Evolutionary conservation across 371 early-diverging fungal genomes (phyloP), one percentile per base, ranked within the genome.

Genomic region (Apophysomyces trapeziformis): DNA sequence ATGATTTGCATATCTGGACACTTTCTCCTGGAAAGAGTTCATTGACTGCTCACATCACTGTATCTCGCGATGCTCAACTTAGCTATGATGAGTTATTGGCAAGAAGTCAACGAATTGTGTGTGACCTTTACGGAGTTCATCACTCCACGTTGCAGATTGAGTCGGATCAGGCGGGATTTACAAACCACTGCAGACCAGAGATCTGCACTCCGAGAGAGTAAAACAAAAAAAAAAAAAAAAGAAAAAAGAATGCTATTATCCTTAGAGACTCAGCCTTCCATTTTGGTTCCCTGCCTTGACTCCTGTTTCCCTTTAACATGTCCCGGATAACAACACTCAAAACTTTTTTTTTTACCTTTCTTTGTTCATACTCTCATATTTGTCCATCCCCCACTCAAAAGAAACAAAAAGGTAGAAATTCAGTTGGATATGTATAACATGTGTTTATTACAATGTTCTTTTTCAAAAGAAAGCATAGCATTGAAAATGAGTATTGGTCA

Each of bases 1-100:
- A 91, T 65, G 90, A 90, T 65, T 70, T 92, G 37, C 91, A 91
- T 61, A 82, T 90, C 38, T 93, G 93, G 93, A 85, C 82, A 36
- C 73, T 93, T 67, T 90, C 91, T 0, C 82, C 88, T 21, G 93
- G 92, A 58, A 91, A 90, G 64, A 68, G 65, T 14, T 76, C 83
- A 0, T 70, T 85, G 21, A 79, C 83, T 7, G 85, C 78, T 8
- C 85, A 84, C 68, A 74, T 83, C 38, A 68, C 63, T 13, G 65
- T 74, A 39, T 67, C 69, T 21, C 67, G 66, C 54, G 62, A 58
- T 46, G 59, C 61, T 8, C 63, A 66, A 16, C 45, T 65, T 41
- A 63, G 62, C 38, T 85, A 84, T 70, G 86, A 86, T 61, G 74
- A 80, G 13, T 77, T 91, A 14, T 66, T 90, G 43, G 68, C 72